Base-by-base conservation (phyloP, 805 yeast species). In the Saturnispora silvae region DNA sequence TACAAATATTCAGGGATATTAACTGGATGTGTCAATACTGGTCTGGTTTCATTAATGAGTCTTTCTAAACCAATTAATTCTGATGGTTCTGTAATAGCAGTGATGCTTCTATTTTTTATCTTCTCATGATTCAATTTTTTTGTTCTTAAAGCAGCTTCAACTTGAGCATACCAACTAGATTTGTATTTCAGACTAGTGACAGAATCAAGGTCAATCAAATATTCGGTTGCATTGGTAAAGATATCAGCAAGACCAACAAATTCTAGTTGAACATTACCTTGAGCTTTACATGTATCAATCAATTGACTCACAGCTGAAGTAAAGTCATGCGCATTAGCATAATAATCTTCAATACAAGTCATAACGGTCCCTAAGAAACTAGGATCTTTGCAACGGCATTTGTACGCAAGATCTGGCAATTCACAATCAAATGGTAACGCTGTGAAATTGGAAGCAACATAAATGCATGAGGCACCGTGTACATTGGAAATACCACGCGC, bases 391-490 rank as follows among this genome's bases (percentile, higher is more conserved):
- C 68, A 63, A 9, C 65, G 51, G 33, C 65, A 60, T 15, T 45
- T 47, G 38, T 54, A 58, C 14, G 57, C 54, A 17, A 61, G 41
- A 40, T 62, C 67, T 1, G 55, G 55, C 16, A 45, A 35, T 23
- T 39, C 26, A 44, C 64, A 61, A 35, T 57, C 51, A 37, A 59
- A 59, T 17, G 62, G 61, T 33, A 50, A 54, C 6, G 46, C 41
- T 3, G 61, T 52, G 16, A 55, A 42, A 35, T 60, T 59, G 35
- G 53, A 56, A 10, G 62, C 58, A 13, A 56, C 47, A 40, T 48
- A 51, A 3, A 60, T 37, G 45, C 67, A 63, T 4, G 66, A 49
- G 4, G 64, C 64, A 11, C 65, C 67, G 31, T 53, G 51, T 17
- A 48, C 49, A 39, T 56, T 57, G 13, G 60, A 50, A 8, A 59